phyloP scores from a whole-genome alignment of 768 basidiomycete genomes.

The Mycena pura region DNA sequence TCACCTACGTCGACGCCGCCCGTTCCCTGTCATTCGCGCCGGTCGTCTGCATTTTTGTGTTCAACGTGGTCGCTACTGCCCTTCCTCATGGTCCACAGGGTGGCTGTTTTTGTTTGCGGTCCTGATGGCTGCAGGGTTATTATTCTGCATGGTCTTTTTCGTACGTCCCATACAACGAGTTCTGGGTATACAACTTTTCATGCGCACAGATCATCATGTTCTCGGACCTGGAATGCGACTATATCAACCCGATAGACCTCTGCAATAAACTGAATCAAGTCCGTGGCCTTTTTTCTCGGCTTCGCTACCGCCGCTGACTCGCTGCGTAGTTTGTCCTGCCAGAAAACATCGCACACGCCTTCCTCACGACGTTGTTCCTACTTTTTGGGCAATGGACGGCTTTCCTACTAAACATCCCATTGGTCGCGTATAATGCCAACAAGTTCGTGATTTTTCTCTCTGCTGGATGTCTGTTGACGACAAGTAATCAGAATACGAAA shows the following conservation, averaged over 20 bases:
- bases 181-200: background rate
- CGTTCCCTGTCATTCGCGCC: background rate
- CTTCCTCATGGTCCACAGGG: background rate
- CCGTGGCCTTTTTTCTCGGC: constrained; percentile 28
- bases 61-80: background rate
- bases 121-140: constrained; percentile 90
- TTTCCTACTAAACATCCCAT: constrained; percentile 87
- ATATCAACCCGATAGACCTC: constrained; percentile 99
- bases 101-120: constrained; percentile 94
- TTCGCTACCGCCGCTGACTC: background rate
- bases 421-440: constrained; percentile 90
- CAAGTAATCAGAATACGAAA: constrained; percentile 72
- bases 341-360: constrained; percentile 94
- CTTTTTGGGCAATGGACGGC: constrained; percentile 95
- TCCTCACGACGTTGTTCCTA: constrained; percentile 91
- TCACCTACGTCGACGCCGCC: background rate
- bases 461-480: background rate
- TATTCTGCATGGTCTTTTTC: constrained; percentile 99
- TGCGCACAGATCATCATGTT: constrained; percentile 95
- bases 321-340: constrained; percentile 89
- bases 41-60: background rate
- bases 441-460: constrained; percentile 65
- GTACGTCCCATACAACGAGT: constrained; percentile 56
- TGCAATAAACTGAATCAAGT: constrained; percentile 99
- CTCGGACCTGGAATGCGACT: constrained; percentile 98